phyloP scores from a whole-genome alignment of 768 basidiomycete genomes.

The Amanita rubescens region DNA sequence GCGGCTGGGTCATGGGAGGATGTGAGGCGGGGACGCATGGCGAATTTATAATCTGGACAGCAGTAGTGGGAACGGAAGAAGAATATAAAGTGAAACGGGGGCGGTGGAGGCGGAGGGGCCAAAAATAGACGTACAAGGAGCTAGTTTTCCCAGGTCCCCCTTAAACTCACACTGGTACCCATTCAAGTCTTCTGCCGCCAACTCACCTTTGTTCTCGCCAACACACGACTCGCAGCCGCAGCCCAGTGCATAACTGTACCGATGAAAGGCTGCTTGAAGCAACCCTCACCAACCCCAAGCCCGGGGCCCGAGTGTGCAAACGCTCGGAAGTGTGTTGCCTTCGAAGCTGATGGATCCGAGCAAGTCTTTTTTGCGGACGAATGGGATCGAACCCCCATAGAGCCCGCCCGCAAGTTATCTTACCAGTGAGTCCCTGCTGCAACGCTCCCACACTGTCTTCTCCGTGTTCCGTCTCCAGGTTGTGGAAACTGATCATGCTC shows the following conservation, averaged over 20 bases:
- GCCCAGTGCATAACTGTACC: no score
- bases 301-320: constrained; percentile 8
- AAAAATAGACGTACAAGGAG: not conserved
- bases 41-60: not conserved
- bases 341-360: constrained; percentile 45
- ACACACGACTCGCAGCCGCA: not conserved
- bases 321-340: constrained; percentile 52
- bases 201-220: not conserved
- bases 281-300: constrained; percentile 17
- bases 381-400: constrained; percentile 72
- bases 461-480: constrained; percentile 2
- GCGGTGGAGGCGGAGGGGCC: not conserved
- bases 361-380: constrained; percentile 64
- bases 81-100: not conserved
- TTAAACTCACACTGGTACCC: not conserved
- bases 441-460: no score
- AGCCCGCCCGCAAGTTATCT: constrained; percentile 51
- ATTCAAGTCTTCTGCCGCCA: no score
- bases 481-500: not conserved
- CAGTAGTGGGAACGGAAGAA: not conserved
- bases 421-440: constrained; percentile 53
- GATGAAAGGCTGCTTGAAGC: constrained; percentile 35
- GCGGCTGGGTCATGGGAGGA: no score
- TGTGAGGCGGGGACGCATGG: no score
- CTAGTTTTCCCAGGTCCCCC: not conserved